phyloP scores from a whole-genome alignment of 768 basidiomycete genomes.

The Pholiota conissans region DNA sequence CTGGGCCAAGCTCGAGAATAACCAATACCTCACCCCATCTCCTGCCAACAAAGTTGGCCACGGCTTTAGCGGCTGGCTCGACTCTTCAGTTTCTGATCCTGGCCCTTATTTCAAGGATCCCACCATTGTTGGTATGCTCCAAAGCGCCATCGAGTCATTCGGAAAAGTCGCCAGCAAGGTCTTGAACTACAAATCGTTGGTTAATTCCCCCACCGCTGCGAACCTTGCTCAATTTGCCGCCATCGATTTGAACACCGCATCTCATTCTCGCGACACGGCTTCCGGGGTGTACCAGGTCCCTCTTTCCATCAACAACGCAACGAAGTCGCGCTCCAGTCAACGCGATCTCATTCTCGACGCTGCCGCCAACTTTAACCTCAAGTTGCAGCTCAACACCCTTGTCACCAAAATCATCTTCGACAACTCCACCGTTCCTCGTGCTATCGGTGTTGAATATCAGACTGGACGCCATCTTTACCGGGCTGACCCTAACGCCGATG shows the following conservation, averaged over 20 bases:
- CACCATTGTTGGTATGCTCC: constrained; percentile 1
- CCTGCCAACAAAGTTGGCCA: background rate
- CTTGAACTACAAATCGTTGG: background rate
- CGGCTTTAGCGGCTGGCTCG: constrained; percentile 9
- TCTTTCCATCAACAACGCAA: constrained; percentile 3
- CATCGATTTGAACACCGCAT: background rate
- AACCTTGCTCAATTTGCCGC: background rate
- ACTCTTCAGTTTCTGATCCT: constrained; percentile 1
- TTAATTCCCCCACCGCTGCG: background rate
- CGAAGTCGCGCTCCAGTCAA: constrained; percentile 6
- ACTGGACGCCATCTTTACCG: constrained; percentile 1
- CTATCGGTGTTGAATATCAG: constrained; percentile 38
- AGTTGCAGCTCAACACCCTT: constrained; percentile 56
- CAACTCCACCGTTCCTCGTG: constrained; percentile 39
- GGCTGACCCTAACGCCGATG: background rate
- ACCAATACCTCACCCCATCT: constrained; percentile 4
- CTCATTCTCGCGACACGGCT: constrained; percentile 3
- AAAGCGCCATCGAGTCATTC: background rate
- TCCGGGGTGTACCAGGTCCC: constrained; percentile 7
- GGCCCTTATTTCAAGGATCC: constrained; percentile 5
- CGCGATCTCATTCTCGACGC: constrained; percentile 6
- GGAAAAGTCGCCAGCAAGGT: background rate
- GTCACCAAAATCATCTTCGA: constrained; percentile 56
- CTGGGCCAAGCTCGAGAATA: constrained; percentile 7
- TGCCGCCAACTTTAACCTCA: constrained; percentile 39